Conservation (phyloP, 352 stramenopile species). For the Phytophthora constricta region DNA sequence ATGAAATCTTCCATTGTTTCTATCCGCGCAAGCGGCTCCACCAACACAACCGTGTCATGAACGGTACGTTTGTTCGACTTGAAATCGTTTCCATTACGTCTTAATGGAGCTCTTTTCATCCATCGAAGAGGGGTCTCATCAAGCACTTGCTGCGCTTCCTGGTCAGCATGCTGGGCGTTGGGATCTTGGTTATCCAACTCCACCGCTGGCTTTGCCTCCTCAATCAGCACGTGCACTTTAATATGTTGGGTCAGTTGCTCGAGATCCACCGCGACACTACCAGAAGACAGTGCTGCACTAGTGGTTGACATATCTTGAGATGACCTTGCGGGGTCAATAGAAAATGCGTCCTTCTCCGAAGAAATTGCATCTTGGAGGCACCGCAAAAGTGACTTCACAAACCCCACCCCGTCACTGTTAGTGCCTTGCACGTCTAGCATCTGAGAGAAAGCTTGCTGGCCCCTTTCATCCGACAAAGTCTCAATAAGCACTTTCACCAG, state of each 20-base stretch:
- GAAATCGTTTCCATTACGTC: constrained; percentile 31
- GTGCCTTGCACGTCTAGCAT: constrained; percentile 30
- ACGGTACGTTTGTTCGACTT: constrained; percentile 49
- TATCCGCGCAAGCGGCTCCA: constrained; percentile 77
- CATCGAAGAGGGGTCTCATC: constrained; percentile 24
- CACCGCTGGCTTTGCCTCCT: constrained; percentile 37
- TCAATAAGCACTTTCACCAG: constrained; percentile 53
- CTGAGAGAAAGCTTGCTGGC: constrained; percentile 44
- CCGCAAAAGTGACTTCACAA: constrained; percentile 42
- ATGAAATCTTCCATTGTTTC: constrained; percentile 86
- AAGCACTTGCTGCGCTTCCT: constrained; percentile 7
- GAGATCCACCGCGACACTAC: constrained; percentile 54
- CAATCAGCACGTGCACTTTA: constrained; percentile 73
- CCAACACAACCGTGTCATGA: constrained; percentile 75
- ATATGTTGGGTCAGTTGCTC: constrained; percentile 76
- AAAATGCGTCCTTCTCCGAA: constrained; percentile 67
- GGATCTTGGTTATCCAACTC: constrained; percentile 32
- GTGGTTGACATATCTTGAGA: constrained; percentile 3
- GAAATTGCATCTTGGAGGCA: constrained; percentile 70
- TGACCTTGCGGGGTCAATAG: no score
- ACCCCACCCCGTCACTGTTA: constrained; percentile 19
- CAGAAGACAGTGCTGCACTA: constrained; percentile 30
- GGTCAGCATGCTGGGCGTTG: constrained; percentile 20
- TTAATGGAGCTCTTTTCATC: constrained; percentile 37
- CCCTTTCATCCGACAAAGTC: constrained; percentile 35